phyloP scores from a whole-genome alignment of 768 basidiomycete genomes.

The Bullera alba region DNA sequence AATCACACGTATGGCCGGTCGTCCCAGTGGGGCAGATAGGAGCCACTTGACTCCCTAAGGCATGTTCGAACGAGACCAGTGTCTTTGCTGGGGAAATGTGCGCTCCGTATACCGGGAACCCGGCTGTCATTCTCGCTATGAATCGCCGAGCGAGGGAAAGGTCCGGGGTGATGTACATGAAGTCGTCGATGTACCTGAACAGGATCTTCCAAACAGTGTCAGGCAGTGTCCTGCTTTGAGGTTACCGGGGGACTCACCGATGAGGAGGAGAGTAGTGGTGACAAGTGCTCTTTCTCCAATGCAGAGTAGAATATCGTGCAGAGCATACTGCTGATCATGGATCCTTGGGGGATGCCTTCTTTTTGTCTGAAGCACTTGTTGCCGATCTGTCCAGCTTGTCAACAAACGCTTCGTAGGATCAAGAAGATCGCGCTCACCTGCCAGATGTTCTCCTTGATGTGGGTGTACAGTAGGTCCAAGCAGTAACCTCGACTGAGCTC shows the following conservation, averaged over 20 bases:
- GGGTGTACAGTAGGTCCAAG: constrained; percentile 71
- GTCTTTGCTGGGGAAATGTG: constrained; percentile 85
- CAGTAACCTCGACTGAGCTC: constrained; percentile 56
- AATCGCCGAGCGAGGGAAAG: constrained; percentile 59
- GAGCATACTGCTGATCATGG: constrained; percentile 83
- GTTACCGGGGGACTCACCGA: constrained; percentile 53
- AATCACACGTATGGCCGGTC: neutral
- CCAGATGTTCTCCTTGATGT: constrained; percentile 86
- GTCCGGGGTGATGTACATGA: constrained; percentile 74
- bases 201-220: constrained; percentile 54
- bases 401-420: neutral
- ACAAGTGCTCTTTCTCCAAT: constrained; percentile 61
- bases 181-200: constrained; percentile 88
- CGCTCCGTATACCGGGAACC: constrained; percentile 91
- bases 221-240: neutral
- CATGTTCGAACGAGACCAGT: constrained; percentile 64
- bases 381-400: too few relatives aligned
- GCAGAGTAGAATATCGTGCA: constrained; percentile 95
- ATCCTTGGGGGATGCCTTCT: constrained; percentile 96
- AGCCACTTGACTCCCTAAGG: constrained; percentile 13
- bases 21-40: constrained; percentile 9
- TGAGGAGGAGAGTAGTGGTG: constrained; percentile 52
- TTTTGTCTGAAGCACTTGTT: constrained; percentile 58
- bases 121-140: constrained; percentile 66
- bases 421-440: constrained; percentile 53